Percentiles rank a stretch among this genome's conserved stretches.
Conservation (phyloP, 306 rosid species). For the Trifolium pratense region DNA sequence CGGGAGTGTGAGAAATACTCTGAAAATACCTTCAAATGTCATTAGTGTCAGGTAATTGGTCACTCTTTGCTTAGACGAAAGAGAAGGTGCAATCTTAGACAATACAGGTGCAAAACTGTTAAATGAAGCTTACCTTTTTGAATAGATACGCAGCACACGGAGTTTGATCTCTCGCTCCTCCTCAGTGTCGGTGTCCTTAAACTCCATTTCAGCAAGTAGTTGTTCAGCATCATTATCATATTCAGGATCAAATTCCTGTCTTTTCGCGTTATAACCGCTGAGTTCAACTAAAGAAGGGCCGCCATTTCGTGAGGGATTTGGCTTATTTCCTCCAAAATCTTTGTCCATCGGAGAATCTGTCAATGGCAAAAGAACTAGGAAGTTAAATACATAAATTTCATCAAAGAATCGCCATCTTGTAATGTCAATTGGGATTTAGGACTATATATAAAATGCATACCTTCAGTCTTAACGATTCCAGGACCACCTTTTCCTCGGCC, state of each 20-base stretch:
- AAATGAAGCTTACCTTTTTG: slow-evolving; percentile 61
- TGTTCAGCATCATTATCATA: slow-evolving; percentile 96
- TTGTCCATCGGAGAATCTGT: slow-evolving; percentile 78
- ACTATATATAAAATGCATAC: slow-evolving; percentile 46
- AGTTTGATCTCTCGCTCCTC: slow-evolving; percentile 89
- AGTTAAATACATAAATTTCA: slow-evolving; percentile 34
- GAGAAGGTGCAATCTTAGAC: too few species aligned
- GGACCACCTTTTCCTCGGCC: slow-evolving; percentile 68
- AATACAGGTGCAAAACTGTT: too few species aligned
- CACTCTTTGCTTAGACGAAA: too few species aligned
- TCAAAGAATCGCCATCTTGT: slow-evolving; percentile 22
- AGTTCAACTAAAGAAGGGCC: slow-evolving; percentile 85
- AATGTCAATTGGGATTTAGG: neutral
- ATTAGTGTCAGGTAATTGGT: neutral
- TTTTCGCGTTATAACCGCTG: slow-evolving; percentile 86
- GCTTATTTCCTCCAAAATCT: slow-evolving; percentile 69
- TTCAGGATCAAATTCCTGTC: slow-evolving; percentile 94
- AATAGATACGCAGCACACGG: slow-evolving; percentile 75
- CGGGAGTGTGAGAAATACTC: slow-evolving; percentile 11
- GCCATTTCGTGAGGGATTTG: slow-evolving; percentile 60
- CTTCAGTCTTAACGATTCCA: slow-evolving; percentile 75
- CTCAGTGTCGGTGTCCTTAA: slow-evolving; percentile 80
- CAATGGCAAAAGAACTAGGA: slow-evolving; percentile 20
- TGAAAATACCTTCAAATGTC: slow-evolving; percentile 23
- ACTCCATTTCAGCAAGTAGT: slow-evolving; percentile 94